Evolutionary conservation across 2,329 filamentous ascomycete species (phyloP).

Genomic region (Aspergillus felis): DNA sequence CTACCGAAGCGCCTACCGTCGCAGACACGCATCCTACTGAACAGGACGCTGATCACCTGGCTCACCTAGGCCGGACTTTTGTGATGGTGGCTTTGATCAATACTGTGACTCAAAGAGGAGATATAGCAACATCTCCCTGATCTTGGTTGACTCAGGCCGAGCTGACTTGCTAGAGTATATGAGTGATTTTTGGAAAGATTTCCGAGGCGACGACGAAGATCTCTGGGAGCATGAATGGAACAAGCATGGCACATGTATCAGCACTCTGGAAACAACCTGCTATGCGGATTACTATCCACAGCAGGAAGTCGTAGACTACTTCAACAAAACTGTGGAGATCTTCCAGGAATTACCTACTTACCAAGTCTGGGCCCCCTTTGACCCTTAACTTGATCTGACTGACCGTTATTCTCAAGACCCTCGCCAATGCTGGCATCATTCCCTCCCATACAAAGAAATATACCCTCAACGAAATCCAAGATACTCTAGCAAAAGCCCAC

Average conservation of each 20-base stretch:
- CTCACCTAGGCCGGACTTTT: conserved; percentile 56
- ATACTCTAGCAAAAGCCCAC: conserved; percentile 52
- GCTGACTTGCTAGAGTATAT: conserved; percentile 61
- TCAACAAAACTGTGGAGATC: conserved; percentile 60
- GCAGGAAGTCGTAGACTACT: conserved; percentile 66
- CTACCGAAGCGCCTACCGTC: neutral
- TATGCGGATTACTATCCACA: conserved; percentile 59
- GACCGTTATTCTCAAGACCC: conserved; percentile 35
- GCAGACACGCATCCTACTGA: neutral
- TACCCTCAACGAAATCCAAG: conserved; percentile 55
- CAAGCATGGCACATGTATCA: conserved; percentile 73
- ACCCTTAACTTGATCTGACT: neutral
- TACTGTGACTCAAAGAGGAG: conserved; percentile 60
- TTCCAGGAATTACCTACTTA: conserved; percentile 67
- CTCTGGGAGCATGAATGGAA: conserved; percentile 74
- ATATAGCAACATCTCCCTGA: conserved; percentile 63
- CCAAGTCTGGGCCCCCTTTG: conserved; percentile 35
- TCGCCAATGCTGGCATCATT: conserved; percentile 58
- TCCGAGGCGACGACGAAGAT: conserved; percentile 57
- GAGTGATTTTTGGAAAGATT: conserved; percentile 68
- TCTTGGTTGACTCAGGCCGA: conserved; percentile 54
- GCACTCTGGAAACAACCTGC: conserved; percentile 63
- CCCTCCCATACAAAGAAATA: conserved; percentile 55
- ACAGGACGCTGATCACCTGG: conserved; percentile 2
- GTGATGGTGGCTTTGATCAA: conserved; percentile 65